These are phyloP conservation scores for Rhipidocladum racemiflorum DNA, from an alignment of 176 grass and related monocot species.

Conservation along the genomic window DNA sequence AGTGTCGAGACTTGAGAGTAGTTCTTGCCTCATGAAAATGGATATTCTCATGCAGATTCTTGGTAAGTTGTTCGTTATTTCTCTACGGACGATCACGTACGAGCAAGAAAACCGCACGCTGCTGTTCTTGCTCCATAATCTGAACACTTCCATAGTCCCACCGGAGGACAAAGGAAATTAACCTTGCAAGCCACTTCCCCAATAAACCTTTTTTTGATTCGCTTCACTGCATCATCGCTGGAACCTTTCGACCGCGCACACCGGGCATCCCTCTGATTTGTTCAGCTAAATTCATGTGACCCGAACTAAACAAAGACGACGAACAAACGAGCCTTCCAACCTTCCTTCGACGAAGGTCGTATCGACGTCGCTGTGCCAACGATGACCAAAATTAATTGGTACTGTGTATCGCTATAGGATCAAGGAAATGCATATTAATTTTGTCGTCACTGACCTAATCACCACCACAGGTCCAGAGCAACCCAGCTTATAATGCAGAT, in stretches of 20 bases:
- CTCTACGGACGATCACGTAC: not conserved
- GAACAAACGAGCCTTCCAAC: not conserved
- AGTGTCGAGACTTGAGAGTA: too few species aligned
- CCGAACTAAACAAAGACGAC: not conserved
- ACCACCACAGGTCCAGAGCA: not conserved
- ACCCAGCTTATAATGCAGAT: not conserved
- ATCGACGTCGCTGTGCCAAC: not conserved
- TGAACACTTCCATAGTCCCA: not conserved
- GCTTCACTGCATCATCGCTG: not conserved
- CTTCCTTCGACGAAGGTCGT: not conserved
- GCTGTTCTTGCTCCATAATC: not conserved
- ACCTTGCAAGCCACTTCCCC: not conserved
- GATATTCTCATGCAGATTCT: not conserved
- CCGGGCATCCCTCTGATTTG: not conserved
- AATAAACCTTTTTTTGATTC: not conserved
- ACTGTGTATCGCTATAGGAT: not conserved
- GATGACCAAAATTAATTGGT: not conserved
- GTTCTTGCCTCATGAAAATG: not conserved
- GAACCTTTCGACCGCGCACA: not conserved
- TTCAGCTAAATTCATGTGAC: not conserved
- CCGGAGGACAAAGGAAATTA: not conserved
- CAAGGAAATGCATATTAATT: not conserved
- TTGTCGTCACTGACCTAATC: not conserved
- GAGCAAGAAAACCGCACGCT: not conserved
- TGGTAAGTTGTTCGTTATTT: not conserved